Conservation (phyloP, 192 early-diverging fungal genomes). For the Entomortierella beljakovae region DNA sequence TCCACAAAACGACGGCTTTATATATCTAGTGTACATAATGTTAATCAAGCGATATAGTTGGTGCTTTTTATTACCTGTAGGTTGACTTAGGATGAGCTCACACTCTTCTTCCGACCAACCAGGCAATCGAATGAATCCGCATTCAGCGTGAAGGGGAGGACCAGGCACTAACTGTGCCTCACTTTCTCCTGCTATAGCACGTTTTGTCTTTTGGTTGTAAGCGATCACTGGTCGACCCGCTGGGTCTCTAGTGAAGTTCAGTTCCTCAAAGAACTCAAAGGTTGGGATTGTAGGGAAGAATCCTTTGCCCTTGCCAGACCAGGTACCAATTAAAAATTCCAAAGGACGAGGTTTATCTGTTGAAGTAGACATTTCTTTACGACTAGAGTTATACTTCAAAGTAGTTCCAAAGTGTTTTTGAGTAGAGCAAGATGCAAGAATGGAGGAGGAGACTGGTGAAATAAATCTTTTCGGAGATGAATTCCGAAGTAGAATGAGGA, state of each 20-base stretch:
- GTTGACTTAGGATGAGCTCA: constrained; percentile 39
- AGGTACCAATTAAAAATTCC: constrained; percentile 44
- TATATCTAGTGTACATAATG: neutral
- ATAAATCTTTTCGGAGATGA: constrained; percentile 18
- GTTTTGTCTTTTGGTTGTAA: constrained; percentile 29
- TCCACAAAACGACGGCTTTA: neutral
- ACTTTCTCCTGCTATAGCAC: constrained; percentile 6
- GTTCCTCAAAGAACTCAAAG: constrained; percentile 40
- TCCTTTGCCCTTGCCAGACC: constrained; percentile 22
- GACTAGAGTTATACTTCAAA: neutral
- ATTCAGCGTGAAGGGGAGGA: constrained; percentile 27
- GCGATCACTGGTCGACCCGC: constrained; percentile 27
- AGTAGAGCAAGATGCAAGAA: neutral
- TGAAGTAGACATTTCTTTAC: constrained; percentile 7
- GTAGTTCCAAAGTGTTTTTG: neutral
- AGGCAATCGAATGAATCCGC: constrained; percentile 30
- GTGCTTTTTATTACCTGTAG: constrained; percentile 19
- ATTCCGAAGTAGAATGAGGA: constrained; percentile 12
- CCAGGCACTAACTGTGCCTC: constrained; percentile 2
- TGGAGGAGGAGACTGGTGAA: neutral
- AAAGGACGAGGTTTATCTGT: constrained; percentile 35
- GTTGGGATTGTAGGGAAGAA: constrained; percentile 39
- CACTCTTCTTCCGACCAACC: constrained; percentile 24
- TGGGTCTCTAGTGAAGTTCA: constrained; percentile 36
- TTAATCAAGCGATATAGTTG: no score